Base-by-base conservation (phyloP, 768 basidiomycete genomes). In the Tylopilus sp. region DNA sequence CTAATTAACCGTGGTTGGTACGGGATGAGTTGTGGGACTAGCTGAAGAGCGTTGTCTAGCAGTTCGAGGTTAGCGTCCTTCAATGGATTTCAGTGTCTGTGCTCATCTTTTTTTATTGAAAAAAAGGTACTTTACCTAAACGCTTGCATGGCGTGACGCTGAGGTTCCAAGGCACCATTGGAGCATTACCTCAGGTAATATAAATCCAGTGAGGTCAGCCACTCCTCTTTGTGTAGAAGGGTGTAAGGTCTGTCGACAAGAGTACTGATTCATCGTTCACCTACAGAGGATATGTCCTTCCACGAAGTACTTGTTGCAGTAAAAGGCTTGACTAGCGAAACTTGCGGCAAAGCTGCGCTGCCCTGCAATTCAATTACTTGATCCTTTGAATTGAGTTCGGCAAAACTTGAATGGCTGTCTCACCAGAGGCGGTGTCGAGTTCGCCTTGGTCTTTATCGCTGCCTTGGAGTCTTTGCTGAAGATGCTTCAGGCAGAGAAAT, bases 371-470 rank as follows among this genome's bases (percentile, higher is more conserved):
- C 60, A 50, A 51, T 66, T 56, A 54, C 36, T 50, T 53, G 48
- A 66, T 53, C 57, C 25, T 8, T 26, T 26, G n/a, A n/a, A n/a
- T n/a, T n/a, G 25, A 26, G 26, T 28, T 63, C 56, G 58, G 64
- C 48, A 60, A 55, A 41, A n/a, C n/a, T n/a, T n/a, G n/a, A n/a
- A 48, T 42, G 28, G 51, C 26, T 48, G 35, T 52, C 48, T 48
- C 57, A 45, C 52, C 50, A 47, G 47, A 42, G 21, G 18, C 38
- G 20, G 20, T 39, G 38, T 47, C 42, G 33, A 21, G 33, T 40
- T 30, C 33, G 22, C 23, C 48, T 57, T 53, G 40, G 39, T 47
- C 54, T 43, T n/a, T 47, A 42, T 45, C n/a, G n/a, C n/a, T n/a
- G n/a, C n/a, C n/a, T n/a, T n/a, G n/a, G n/a, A n/a, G 36, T 22